Evolutionary conservation across 1,284 basidiomycete genomes (phyloP).

Genomic region (Ustilago esculenta): DNA sequence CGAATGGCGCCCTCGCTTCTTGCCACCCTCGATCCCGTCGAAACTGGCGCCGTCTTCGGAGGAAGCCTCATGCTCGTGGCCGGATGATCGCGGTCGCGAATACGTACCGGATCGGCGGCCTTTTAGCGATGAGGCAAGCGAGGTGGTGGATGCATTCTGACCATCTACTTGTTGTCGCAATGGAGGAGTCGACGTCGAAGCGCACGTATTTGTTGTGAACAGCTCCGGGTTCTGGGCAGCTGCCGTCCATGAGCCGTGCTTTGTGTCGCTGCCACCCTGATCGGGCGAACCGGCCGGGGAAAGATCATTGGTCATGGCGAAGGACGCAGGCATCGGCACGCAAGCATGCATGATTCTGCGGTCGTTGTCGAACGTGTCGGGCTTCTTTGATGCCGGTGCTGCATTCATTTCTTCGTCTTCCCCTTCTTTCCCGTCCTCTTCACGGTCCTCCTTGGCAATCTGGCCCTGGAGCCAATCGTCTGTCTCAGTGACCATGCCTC

Average conservation of each 20-base stretch:
- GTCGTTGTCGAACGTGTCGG: conserved; percentile 10
- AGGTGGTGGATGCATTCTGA: conserved; percentile 18
- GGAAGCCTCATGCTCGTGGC: conserved; percentile 20
- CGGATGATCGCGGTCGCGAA: conserved; percentile 16
- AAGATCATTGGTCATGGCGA: conserved; percentile 20
- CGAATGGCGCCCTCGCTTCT: conserved; percentile 22
- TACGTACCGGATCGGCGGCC: conserved; percentile 17
- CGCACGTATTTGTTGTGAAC: conserved; percentile 8
- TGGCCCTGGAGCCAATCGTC: conserved; percentile 17
- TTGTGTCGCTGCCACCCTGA: conserved; percentile 29
- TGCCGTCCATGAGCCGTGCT: conserved; percentile 34
- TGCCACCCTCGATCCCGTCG: conserved; percentile 12
- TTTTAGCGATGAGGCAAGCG: conserved; percentile 20
- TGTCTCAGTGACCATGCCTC: conserved; percentile 15
- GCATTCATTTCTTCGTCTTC: conserved; percentile 2
- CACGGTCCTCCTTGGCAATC: conserved; percentile 16
- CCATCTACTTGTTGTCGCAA: conserved; percentile 5
- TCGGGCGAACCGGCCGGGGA: conserved; percentile 15
- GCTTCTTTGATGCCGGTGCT: conserved; percentile 3
- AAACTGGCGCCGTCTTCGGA: conserved; percentile 29
- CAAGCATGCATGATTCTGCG: conserved; percentile 22
- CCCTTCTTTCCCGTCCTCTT: background rate
- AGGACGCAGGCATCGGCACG: conserved; percentile 21
- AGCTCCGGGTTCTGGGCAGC: conserved; percentile 17
- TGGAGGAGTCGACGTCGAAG: conserved; percentile 3